phyloP scores from a whole-genome alignment of 2,329 filamentous ascomycete species.

The Xylaria sp. region DNA sequence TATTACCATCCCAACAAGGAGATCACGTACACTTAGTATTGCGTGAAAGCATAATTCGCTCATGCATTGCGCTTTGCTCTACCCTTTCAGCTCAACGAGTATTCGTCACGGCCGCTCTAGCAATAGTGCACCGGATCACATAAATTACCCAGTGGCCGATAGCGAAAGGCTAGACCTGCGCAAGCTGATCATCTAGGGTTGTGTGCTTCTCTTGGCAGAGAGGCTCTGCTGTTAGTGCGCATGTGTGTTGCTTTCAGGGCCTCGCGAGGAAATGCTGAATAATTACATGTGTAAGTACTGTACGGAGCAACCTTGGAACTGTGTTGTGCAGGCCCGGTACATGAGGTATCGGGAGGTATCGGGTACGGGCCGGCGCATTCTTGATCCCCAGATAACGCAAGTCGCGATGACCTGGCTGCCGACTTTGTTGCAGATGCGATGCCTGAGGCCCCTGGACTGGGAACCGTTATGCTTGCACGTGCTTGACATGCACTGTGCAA shows the following conservation, averaged over 20 bases:
- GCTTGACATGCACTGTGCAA: background rate
- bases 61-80: background rate
- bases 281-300: background rate
- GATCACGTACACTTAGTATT: background rate
- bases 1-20: background rate
- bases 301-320: too few relatives aligned
- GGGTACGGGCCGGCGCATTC: background rate
- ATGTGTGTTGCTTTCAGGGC: conserved; percentile 20
- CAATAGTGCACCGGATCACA: background rate
- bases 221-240: conserved; percentile 30
- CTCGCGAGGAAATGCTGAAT: conserved; percentile 7
- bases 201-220: conserved; percentile 24
- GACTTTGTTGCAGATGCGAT: background rate
- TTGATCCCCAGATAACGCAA: background rate
- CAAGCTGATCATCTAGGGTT: conserved; percentile 14
- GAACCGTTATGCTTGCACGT: conserved; percentile 5
- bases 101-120: background rate
- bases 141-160: background rate
- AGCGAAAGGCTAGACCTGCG: background rate
- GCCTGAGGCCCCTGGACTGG: too few relatives aligned
- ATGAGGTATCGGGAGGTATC: background rate
- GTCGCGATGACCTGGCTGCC: background rate
- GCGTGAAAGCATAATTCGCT: background rate
- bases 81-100: background rate
- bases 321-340: background rate